Conservation (phyloP, 2,329 filamentous ascomycete genomes). For the Cladosporium phlei region DNA sequence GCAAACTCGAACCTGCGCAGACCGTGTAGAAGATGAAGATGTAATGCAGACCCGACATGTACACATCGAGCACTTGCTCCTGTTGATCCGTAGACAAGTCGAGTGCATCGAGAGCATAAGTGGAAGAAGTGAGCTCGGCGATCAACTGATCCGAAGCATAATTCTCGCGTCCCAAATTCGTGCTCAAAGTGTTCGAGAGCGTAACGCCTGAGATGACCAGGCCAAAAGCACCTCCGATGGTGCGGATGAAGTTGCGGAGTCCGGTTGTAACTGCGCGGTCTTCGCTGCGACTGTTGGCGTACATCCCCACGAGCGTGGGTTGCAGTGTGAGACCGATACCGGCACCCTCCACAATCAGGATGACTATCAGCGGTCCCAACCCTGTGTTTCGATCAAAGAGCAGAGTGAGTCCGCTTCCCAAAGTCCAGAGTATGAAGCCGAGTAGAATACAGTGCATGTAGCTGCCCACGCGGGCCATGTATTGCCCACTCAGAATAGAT, state of each 20-base stretch:
- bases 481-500: constrained; percentile 8
- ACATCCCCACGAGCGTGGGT: constrained; percentile 36
- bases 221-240: constrained; percentile 32
- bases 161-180: background rate
- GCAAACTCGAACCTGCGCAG: constrained; percentile 3
- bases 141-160: constrained; percentile 15
- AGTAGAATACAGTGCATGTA: constrained; percentile 16
- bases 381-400: constrained; percentile 25
- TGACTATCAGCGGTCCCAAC: constrained; percentile 28
- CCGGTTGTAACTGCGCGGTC: constrained; percentile 38
- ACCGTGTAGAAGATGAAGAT: constrained; percentile 10
- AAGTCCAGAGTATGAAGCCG: constrained; percentile 35
- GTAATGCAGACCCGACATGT: constrained; percentile 29
- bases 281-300: constrained; percentile 35
- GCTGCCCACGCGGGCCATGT: constrained; percentile 13
- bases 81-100: constrained; percentile 13
- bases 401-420: constrained; percentile 32
- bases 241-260: constrained; percentile 38
- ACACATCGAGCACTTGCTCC: constrained; percentile 23
- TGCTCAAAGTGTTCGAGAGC: constrained; percentile 28
- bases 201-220: constrained; percentile 34
- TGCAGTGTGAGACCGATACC: constrained; percentile 34
- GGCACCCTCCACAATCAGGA: constrained; percentile 33
- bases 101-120: constrained; percentile 12
- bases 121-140: constrained; percentile 16